Base-by-base conservation (phyloP, 2,329 filamentous ascomycete species). In the Incumbomyces lentus region DNA sequence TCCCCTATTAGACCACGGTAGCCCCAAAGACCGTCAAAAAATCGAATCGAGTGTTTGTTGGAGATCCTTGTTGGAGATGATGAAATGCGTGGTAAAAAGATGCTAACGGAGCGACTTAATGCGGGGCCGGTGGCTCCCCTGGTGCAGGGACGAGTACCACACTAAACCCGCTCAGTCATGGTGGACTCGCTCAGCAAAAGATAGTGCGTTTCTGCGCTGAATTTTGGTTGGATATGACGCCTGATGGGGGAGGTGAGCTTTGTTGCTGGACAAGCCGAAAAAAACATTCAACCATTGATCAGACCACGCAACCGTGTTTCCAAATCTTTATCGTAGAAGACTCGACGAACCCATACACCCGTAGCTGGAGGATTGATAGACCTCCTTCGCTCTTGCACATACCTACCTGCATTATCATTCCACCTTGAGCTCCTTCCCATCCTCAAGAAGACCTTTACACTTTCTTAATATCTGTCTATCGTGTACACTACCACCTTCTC, bases 401-500 rank as follows among this genome's bases (percentile, higher is more conserved):
- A 26, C 22, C 22, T 26, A 26, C 22, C 22, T 26, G 22, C 5
- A 26, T 26, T 26, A 26, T 26, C 22, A 26, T 26, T 8, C 22
- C 8, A 26, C n/a, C n/a, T n/a, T n/a, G n/a, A n/a, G n/a, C n/a
- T n/a, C n/a, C n/a, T n/a, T 26, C 22, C 22, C 8, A 26, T 26
- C 8, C 22, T 26, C 22, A 26, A 4, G 5, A 26, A 26, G 22
- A 26, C 22, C 22, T 26, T 14, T 13, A 13, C n/a, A 22, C 11
- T 33, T 14, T 40, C 13, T 29, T 16, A 40, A 22, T 13, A 14
- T 40, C 38, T 29, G 30, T 29, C 38, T 40, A 18, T 26, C 40
- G 31, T 42, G 40, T 42, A 42, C 38, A 40, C 38, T 40, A 40
- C 36, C 22, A 26, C 22, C 22, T n/a, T n/a, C 22, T 26, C 36